Conservation (phyloP, 345 rosid species). For the Eucalyptus sp. region DNA sequence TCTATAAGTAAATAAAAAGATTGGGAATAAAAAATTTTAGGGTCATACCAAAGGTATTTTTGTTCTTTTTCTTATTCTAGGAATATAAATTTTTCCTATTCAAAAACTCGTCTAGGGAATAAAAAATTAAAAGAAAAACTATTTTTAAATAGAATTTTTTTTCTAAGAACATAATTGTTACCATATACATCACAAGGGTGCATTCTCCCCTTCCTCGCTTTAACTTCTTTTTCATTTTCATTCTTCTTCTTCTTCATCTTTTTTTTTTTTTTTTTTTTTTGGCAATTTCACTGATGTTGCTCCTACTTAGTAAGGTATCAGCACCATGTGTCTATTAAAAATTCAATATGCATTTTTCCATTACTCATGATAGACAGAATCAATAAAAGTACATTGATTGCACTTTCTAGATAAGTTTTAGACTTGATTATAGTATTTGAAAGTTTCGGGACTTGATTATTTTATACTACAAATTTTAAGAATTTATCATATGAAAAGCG, state of each 20-base stretch:
- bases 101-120: no score
- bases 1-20: no score
- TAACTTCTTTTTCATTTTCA: background rate
- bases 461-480: background rate
- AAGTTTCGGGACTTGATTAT: rapidly evolving
- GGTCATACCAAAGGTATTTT: background rate
- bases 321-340: background rate
- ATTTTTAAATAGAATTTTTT: no score
- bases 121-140: no score
- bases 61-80: no score
- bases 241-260: background rate
- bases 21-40: background rate
- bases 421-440: background rate
- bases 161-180: background rate
- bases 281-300: background rate
- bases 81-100: background rate
- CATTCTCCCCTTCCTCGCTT: background rate
- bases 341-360: background rate
- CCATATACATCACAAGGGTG: background rate
- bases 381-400: background rate
- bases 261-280: no score
- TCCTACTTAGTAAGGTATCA: background rate
- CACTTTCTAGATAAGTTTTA: background rate
- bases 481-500: background rate
- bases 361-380: background rate